Evolutionary conservation across 495 filamentous ascomycete species (phyloP).

Genomic region (Daldinia childiae): DNA sequence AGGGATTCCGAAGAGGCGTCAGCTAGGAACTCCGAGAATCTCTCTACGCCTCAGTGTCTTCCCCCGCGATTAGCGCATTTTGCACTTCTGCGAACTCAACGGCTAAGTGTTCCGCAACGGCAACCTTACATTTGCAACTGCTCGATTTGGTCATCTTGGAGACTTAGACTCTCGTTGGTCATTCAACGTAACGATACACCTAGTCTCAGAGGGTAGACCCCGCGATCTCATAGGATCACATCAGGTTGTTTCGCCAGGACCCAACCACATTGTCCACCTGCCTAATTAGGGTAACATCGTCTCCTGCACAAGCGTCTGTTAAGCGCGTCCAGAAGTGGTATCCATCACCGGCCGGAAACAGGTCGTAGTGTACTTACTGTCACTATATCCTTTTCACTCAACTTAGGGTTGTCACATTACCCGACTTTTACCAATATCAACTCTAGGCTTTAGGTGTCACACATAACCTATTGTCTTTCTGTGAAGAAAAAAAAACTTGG

Average conservation of each 20-base stretch:
- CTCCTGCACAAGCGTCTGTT: constrained; percentile 30
- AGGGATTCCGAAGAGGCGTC: constrained; percentile 31
- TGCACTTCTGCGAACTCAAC: background rate
- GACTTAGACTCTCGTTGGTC: constrained; percentile 7
- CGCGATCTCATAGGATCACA: constrained; percentile 42
- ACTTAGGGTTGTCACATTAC: constrained; percentile 37
- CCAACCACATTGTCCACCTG: constrained; percentile 39
- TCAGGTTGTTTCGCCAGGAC: constrained; percentile 38
- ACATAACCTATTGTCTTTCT: constrained; percentile 9
- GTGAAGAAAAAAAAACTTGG: constrained; percentile 24
- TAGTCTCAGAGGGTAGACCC: constrained; percentile 24
- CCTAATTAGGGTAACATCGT: constrained; percentile 44
- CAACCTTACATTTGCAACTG: constrained; percentile 37
- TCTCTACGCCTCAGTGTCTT: constrained; percentile 2
- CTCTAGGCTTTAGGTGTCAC: constrained; percentile 25
- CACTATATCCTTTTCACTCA: constrained; percentile 28
- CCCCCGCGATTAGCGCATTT: background rate
- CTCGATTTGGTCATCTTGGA: constrained; percentile 19
- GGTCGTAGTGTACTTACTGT: constrained; percentile 21
- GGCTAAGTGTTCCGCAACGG: constrained; percentile 24
- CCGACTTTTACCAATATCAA: constrained; percentile 25
- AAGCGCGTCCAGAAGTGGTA: constrained; percentile 31
- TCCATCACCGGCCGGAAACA: constrained; percentile 22
- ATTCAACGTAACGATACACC: constrained; percentile 43
- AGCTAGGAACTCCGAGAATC: constrained; percentile 23